A percentile compares a stretch with the other conserved stretches of the same genome.
Evolutionary conservation across 257 asterid species (phyloP).

Genomic region (Solanum bulbocastanum): DNA sequence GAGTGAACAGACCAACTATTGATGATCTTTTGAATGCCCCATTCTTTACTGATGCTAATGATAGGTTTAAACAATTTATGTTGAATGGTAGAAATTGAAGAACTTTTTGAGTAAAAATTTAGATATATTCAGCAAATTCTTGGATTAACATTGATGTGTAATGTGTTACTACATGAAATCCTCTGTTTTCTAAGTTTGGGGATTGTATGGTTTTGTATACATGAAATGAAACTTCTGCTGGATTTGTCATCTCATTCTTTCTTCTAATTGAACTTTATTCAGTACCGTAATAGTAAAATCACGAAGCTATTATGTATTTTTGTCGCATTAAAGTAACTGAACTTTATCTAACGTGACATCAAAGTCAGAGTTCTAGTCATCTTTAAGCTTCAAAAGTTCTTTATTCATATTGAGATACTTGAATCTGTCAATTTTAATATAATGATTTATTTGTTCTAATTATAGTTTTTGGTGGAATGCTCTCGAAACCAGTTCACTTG

Average conservation of each 20-base stretch:
- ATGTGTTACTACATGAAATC: background rate
- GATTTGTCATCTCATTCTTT: too few species aligned
- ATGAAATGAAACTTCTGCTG: too few species aligned
- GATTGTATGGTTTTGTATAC: background rate
- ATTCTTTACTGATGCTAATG: background rate
- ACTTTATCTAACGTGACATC: background rate
- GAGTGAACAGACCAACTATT: constrained; percentile 4
- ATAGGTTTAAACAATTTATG: background rate
- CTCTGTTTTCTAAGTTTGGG: background rate
- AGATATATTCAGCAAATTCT: background rate
- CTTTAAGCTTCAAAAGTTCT: background rate
- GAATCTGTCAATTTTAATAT: too few species aligned
- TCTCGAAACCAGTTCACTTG: too few species aligned
- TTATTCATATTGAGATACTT: background rate
- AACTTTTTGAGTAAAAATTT: background rate
- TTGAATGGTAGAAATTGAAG: background rate
- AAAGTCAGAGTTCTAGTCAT: background rate
- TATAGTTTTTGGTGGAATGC: too few species aligned
- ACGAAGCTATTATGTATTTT: background rate
- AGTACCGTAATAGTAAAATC: background rate
- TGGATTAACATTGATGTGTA: background rate
- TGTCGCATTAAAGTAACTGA: background rate
- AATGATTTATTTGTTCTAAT: too few species aligned
- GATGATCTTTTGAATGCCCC: background rate
- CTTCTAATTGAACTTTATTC: too few species aligned